Conservation (phyloP, 2,329 filamentous ascomycete genomes). For the Stachybotrys chartarum region DNA sequence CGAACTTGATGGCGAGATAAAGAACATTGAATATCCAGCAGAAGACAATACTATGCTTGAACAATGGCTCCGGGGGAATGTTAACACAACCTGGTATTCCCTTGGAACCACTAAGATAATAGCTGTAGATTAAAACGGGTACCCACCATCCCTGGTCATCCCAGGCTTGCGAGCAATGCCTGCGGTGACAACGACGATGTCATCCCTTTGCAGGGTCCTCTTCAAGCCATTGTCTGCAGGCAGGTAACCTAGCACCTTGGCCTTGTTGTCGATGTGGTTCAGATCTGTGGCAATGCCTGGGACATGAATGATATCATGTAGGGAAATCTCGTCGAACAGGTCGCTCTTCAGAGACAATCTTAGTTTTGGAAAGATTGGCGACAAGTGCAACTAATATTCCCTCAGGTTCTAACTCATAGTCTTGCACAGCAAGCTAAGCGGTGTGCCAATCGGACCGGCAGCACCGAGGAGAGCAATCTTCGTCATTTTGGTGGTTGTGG, state of each 20-base stretch:
- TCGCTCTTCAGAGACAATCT: neutral
- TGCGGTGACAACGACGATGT: slow-evolving; percentile 70
- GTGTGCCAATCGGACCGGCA: slow-evolving; percentile 3
- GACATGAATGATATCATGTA: slow-evolving; percentile 8
- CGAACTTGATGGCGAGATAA: slow-evolving; percentile 20
- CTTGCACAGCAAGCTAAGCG: slow-evolving; percentile 3
- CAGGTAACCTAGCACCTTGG: slow-evolving; percentile 63
- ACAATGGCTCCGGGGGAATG: slow-evolving; percentile 27
- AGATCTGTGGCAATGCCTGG: slow-evolving; percentile 69
- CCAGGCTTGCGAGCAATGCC: slow-evolving; percentile 75
- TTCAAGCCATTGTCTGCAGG: slow-evolving; percentile 54
- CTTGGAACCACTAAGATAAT: slow-evolving; percentile 27
- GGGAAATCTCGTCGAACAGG: slow-evolving; percentile 6
- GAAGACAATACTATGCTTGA: slow-evolving; percentile 42
- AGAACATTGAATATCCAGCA: slow-evolving; percentile 37
- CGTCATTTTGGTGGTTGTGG: neutral
- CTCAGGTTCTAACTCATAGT: neutral
- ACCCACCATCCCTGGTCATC: slow-evolving; percentile 61
- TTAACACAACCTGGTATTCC: slow-evolving; percentile 34
- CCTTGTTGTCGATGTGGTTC: slow-evolving; percentile 74
- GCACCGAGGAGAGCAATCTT: slow-evolving; percentile 3
- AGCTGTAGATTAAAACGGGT: neutral
- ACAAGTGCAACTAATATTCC: neutral
- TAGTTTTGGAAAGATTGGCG: too few relatives aligned
- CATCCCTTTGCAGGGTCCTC: slow-evolving; percentile 57